These are phyloP conservation scores for Somion occarium DNA, from an alignment of 1,284 basidiomycete species.

Conservation along the genomic window DNA sequence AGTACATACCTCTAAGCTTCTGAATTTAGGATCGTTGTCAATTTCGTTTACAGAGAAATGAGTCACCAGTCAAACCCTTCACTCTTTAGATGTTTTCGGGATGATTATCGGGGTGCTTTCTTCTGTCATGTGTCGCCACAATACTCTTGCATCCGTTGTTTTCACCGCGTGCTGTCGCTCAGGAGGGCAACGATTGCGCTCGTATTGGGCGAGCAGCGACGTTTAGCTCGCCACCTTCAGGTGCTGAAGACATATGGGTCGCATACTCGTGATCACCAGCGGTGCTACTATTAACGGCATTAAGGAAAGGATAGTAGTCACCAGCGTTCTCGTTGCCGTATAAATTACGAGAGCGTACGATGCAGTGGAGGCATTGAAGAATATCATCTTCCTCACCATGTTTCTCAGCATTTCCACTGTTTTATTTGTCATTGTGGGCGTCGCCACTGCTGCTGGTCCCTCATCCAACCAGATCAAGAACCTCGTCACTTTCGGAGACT, in stretches of 20 bases:
- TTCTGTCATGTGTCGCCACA: background rate
- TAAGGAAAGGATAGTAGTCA: background rate
- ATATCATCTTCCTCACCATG: background rate
- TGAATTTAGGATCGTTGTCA: too few relatives aligned
- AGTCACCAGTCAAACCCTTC: too few relatives aligned
- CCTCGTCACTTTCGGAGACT: constrained; percentile 43
- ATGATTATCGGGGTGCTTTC: background rate
- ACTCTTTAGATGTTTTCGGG: too few relatives aligned
- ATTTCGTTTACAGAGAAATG: too few relatives aligned
- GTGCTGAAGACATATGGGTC: background rate
- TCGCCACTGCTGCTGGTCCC: constrained; percentile 9
- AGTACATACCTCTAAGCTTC: too few relatives aligned
- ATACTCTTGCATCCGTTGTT: background rate
- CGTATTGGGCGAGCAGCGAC: background rate
- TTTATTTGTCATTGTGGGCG: background rate
- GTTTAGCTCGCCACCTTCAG: background rate
- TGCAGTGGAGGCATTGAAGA: background rate
- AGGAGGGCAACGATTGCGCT: background rate
- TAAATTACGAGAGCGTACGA: background rate
- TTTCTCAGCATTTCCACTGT: background rate
- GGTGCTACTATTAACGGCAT: background rate
- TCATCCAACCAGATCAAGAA: constrained; percentile 35
- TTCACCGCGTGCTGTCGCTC: background rate
- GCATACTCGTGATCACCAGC: background rate
- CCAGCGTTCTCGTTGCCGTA: background rate